phyloP scores from a whole-genome alignment of 768 basidiomycete species.

The Phaeolepiota aurea region DNA sequence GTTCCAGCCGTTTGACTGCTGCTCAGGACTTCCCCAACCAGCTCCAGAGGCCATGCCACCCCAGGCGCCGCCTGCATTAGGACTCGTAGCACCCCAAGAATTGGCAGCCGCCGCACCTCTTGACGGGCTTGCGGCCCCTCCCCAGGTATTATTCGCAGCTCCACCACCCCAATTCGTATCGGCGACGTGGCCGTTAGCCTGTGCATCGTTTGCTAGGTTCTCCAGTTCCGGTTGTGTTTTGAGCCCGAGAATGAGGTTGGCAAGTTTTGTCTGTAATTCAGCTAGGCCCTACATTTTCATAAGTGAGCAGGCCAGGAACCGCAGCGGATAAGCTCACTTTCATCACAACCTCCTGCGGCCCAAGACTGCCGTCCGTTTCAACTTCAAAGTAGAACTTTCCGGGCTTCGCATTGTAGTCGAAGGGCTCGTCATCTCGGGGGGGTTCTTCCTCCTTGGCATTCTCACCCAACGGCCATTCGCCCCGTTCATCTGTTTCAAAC shows the following conservation, averaged over 20 bases:
- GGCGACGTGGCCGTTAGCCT: conserved; percentile 20
- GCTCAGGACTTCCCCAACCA: conserved; percentile 45
- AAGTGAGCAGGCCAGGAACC: conserved; percentile 1
- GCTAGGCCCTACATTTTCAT: conserved; percentile 49
- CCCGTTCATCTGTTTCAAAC: conserved; percentile 75
- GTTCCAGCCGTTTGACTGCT: conserved; percentile 40
- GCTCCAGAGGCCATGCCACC: conserved; percentile 13
- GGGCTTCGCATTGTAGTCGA: conserved; percentile 85
- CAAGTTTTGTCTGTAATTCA: conserved; percentile 75
- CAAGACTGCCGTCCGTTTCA: conserved; percentile 87
- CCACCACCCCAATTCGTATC: conserved; percentile 14
- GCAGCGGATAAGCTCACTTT: conserved; percentile 38
- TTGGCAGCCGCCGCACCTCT: conserved; percentile 12
- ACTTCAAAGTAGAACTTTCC: conserved; percentile 91
- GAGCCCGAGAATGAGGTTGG: conserved; percentile 68
- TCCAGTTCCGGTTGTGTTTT: conserved; percentile 58
- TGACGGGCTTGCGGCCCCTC: conserved; percentile 17
- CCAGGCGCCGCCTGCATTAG: conserved; percentile 2
- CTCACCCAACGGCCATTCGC: conserved; percentile 87
- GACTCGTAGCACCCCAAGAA: conserved; percentile 20
- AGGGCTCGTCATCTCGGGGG: conserved; percentile 71
- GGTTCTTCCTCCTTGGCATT: conserved; percentile 83
- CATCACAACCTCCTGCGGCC: conserved; percentile 84
- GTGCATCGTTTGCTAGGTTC: conserved; percentile 32
- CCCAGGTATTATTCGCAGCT: conserved; percentile 12